These are phyloP conservation scores for Phoma sp. DNA, from an alignment of 2,329 filamentous ascomycete genomes.

Conservation along the genomic window DNA sequence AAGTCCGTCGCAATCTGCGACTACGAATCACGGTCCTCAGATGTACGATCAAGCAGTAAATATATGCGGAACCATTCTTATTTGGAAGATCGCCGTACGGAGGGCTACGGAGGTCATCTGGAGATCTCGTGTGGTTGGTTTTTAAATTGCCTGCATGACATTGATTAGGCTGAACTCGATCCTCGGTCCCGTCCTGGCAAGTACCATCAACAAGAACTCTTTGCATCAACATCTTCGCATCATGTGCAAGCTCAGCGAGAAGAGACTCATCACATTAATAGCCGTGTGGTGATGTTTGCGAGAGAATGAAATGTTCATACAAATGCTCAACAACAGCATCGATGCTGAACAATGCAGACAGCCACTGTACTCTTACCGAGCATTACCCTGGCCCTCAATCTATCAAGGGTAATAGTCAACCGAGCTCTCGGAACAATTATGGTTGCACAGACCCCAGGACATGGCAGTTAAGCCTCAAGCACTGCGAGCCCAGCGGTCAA, in stretches of 20 bases:
- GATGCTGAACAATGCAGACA: not conserved
- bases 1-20: slow-evolving; percentile 5
- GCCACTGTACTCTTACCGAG: slow-evolving; percentile 7
- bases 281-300: not conserved
- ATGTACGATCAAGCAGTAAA: not conserved
- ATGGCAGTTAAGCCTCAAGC: slow-evolving; percentile 25
- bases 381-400: slow-evolving; percentile 7
- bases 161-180: slow-evolving; percentile 40
- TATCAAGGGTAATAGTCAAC: slow-evolving; percentile 20
- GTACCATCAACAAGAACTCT: slow-evolving; percentile 8
- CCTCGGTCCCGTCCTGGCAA: slow-evolving; percentile 4
- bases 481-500: slow-evolving; percentile 25
- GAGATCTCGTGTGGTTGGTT: slow-evolving; percentile 25
- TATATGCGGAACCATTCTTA: slow-evolving; percentile 2
- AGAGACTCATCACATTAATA: not conserved
- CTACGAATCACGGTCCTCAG: not conserved
- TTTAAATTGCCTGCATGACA: slow-evolving; percentile 35
- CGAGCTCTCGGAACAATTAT: slow-evolving; percentile 30
- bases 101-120: slow-evolving; percentile 1
- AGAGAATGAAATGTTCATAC: not conserved
- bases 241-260: no score
- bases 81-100: not conserved
- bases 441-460: slow-evolving; percentile 27
- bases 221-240: not conserved
- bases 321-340: not conserved